These are phyloP conservation scores for Trichoderma sp. DNA, from an alignment of 2,329 filamentous ascomycete species.

Conservation along the genomic window DNA sequence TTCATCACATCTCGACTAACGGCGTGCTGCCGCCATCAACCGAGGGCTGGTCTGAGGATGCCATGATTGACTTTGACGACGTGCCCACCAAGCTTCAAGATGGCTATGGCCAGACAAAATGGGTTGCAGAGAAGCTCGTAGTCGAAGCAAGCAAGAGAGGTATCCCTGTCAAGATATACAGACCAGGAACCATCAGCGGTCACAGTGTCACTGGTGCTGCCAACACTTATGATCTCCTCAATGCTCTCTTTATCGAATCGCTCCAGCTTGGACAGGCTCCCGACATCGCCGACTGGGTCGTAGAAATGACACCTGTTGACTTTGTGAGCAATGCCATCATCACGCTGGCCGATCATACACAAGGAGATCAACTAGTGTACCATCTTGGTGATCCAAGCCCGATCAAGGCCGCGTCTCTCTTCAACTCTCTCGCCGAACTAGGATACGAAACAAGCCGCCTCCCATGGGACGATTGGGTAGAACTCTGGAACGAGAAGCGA, in stretches of 20 bases:
- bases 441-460: conserved; percentile 68
- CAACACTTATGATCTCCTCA: conserved; percentile 75
- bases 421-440: conserved; percentile 60
- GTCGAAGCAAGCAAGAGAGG: conserved; percentile 66
- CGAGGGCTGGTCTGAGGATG: conserved; percentile 67
- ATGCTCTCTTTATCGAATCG: conserved; percentile 73
- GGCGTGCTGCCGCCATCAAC: conserved; percentile 70
- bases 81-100: conserved; percentile 67
- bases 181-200: conserved; percentile 74
- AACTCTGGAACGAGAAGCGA: conserved; percentile 68
- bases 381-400: conserved; percentile 73
- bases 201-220: conserved; percentile 72
- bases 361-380: conserved; percentile 62
- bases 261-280: conserved; percentile 68
- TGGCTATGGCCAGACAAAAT: conserved; percentile 77
- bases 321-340: conserved; percentile 74
- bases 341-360: conserved; percentile 62
- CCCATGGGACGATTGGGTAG: conserved; percentile 70
- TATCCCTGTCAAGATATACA: conserved; percentile 67
- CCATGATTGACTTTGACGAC: conserved; percentile 63
- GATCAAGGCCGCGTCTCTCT: conserved; percentile 62
- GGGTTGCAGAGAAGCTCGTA: conserved; percentile 75
- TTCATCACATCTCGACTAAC: conserved; percentile 78
- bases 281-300: conserved; percentile 69
- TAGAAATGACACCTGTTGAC: conserved; percentile 82